A percentile compares a stretch with the other conserved stretches of the same genome.
phyloP scores from a whole-genome alignment of 805 yeast species.

The Yamadazyma insecticola region DNA sequence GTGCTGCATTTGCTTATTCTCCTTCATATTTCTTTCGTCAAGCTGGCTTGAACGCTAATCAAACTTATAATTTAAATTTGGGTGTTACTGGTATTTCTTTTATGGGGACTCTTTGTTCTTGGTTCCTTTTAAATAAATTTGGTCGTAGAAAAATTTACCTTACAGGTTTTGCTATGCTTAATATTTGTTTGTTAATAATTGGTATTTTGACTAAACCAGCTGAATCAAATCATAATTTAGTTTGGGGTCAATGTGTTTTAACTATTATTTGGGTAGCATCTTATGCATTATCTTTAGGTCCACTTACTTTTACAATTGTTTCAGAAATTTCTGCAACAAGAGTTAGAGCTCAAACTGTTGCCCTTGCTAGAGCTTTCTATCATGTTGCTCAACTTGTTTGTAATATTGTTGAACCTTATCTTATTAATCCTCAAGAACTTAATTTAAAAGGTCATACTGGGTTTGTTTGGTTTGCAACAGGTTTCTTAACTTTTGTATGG shows the following conservation, averaged over 20 bases:
- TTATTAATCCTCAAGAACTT: slow-evolving; percentile 36
- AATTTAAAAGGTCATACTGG: slow-evolving; percentile 38
- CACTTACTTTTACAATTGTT: slow-evolving; percentile 33
- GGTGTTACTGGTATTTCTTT: slow-evolving; percentile 40
- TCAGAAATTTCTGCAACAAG: slow-evolving; percentile 35
- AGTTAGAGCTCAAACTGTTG: slow-evolving; percentile 35
- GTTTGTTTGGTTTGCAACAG: slow-evolving; percentile 33
- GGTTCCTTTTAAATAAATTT: slow-evolving; percentile 33
- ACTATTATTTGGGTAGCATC: slow-evolving; percentile 40
- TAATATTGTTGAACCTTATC: slow-evolving; percentile 22
- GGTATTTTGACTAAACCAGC: slow-evolving; percentile 19
- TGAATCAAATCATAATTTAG: slow-evolving; percentile 12
- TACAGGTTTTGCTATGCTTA: slow-evolving; percentile 29
- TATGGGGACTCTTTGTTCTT: slow-evolving; percentile 37
- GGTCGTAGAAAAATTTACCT: slow-evolving; percentile 39
- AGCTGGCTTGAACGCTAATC: slow-evolving; percentile 40
- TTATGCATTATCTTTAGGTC: slow-evolving; percentile 40
- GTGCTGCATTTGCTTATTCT: slow-evolving; percentile 42
- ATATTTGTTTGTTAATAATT: slow-evolving; percentile 28
- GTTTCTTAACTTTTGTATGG: slow-evolving; percentile 29
- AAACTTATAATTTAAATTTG: slow-evolving; percentile 42
- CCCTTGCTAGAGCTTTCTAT: slow-evolving; percentile 22
- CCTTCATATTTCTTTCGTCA: slow-evolving; percentile 46
- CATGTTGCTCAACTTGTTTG: slow-evolving; percentile 22
- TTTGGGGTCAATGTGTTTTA: slow-evolving; percentile 44